Percentiles rank a stretch among this genome's conserved stretches.
Conservation (phyloP, 129 eudicot species). For the Kitagawia praeruptora region DNA sequence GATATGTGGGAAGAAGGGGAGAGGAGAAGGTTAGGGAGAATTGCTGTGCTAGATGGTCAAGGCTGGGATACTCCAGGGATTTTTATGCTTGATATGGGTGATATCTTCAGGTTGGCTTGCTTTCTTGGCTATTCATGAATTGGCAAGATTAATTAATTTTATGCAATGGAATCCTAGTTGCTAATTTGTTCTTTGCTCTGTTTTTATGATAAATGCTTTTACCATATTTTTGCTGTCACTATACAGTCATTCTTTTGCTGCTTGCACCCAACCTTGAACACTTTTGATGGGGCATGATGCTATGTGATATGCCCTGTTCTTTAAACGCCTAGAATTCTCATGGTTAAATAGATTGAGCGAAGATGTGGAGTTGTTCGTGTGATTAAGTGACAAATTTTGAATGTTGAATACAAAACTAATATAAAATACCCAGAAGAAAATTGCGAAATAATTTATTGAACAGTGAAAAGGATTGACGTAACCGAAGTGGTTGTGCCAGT, state of each 20-base stretch:
- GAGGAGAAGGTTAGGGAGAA: constrained; percentile 57
- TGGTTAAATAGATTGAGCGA: background rate
- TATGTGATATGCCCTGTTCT: background rate
- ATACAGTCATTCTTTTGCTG: background rate
- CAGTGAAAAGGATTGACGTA: background rate
- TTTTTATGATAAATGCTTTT: background rate
- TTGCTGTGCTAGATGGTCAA: constrained; percentile 49
- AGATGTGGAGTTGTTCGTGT: background rate
- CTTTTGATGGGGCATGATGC: background rate
- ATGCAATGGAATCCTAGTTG: background rate
- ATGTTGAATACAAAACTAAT: too few species aligned
- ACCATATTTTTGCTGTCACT: background rate
- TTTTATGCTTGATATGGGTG: constrained; percentile 70
- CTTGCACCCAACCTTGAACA: background rate
- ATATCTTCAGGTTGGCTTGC: constrained; percentile 55
- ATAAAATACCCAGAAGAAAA: background rate
- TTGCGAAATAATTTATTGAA: background rate
- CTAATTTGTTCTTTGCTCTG: background rate
- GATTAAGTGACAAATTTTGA: background rate
- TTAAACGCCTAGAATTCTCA: background rate
- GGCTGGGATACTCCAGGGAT: constrained; percentile 39
- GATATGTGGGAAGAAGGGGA: constrained; percentile 95
- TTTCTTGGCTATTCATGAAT: background rate
- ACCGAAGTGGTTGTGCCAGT: background rate
- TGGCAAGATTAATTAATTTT: background rate